phyloP scores from a whole-genome alignment of 805 yeast genomes.

The Teunomyces kruisii region DNA sequence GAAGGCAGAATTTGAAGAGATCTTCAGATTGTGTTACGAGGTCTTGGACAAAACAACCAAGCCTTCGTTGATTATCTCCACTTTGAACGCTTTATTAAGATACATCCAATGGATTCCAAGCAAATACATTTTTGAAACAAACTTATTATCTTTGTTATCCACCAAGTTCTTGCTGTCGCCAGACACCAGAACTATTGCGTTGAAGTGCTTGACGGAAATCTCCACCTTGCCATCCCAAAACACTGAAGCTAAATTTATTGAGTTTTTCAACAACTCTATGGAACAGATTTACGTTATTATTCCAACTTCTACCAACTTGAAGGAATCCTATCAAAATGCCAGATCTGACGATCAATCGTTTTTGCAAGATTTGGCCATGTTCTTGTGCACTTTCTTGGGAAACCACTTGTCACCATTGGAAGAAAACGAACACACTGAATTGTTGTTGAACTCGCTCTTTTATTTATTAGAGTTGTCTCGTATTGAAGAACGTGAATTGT shows the following conservation, averaged over 20 bases:
- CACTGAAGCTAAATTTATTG: slow-evolving; percentile 55
- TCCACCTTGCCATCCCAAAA: slow-evolving; percentile 63
- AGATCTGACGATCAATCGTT: slow-evolving; percentile 86
- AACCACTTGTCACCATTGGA: slow-evolving; percentile 72
- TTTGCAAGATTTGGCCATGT: slow-evolving; percentile 93
- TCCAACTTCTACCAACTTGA: slow-evolving; percentile 72
- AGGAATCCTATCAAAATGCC: slow-evolving; percentile 69
- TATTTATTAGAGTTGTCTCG: slow-evolving; percentile 82
- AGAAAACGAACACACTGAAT: slow-evolving; percentile 51
- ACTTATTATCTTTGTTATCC: slow-evolving; percentile 68
- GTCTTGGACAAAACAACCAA: slow-evolving; percentile 87
- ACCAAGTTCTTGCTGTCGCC: slow-evolving; percentile 73
- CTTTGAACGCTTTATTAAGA: slow-evolving; percentile 76
- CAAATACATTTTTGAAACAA: slow-evolving; percentile 86
- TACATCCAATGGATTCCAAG: slow-evolving; percentile 95
- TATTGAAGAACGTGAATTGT: slow-evolving; percentile 93
- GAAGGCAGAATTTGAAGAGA: slow-evolving; percentile 89
- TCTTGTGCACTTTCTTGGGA: slow-evolving; percentile 77
- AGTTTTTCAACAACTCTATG: slow-evolving; percentile 71
- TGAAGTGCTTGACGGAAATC: slow-evolving; percentile 92
- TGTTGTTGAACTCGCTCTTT: slow-evolving; percentile 70
- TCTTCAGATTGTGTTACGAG: slow-evolving; percentile 89
- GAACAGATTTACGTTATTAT: slow-evolving; percentile 66
- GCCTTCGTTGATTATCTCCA: slow-evolving; percentile 78
- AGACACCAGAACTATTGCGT: slow-evolving; percentile 78